Base-by-base conservation (phyloP, 2,329 filamentous ascomycete species). In the Neodidymelliopsis sp. region DNA sequence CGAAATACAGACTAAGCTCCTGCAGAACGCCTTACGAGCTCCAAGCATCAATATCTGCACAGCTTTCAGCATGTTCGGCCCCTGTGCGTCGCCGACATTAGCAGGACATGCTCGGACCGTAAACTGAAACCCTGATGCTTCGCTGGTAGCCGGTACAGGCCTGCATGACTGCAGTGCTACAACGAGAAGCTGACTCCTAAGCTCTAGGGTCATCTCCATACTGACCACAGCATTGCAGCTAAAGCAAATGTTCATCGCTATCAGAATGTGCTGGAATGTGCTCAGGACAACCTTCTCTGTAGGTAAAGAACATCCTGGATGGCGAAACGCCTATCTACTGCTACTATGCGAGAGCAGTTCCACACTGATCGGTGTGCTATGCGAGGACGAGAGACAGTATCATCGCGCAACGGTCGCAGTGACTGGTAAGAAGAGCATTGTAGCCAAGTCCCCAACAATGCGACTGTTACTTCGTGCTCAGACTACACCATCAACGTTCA, bases 101-200 rank as follows among this genome's bases (percentile, higher is more conserved):
- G 25, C 35, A 40, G 47, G 47, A 45, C 19, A 50, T 50, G 47
- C 28, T 50, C 47, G 40, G 47, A 25, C 29, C 35, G 35, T 12
- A 28, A 38, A 4, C 13, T 44, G 35, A 35, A 18, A 49, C 29
- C 39, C 22, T 43, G 33, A 43, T 33, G 23, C 33, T 35, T 20
- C 19, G 29, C 29, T 19, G 11, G 28, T 9, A 35, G 34, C 23
- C 24, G 36, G 31, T 31, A 37, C 35, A 18, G 27, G 22, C 35
- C 35, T 30, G 35, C 35, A 40, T 35, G 29, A 12, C 37, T 22
- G 16, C 25, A 5, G 40, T 50, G 30, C 16, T 9, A 50, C 47
- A 20, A 24, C 22, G 7, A 35, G 18, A 11, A 20, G 30, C 25
- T 20, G 13, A 36, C 25, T 27, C 24, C 25, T 19, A 22, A 22